A percentile compares a stretch with the other conserved stretches of the same genome.
Conservation (phyloP, 1,284 basidiomycete species). For the Clitocybe nebularis region DNA sequence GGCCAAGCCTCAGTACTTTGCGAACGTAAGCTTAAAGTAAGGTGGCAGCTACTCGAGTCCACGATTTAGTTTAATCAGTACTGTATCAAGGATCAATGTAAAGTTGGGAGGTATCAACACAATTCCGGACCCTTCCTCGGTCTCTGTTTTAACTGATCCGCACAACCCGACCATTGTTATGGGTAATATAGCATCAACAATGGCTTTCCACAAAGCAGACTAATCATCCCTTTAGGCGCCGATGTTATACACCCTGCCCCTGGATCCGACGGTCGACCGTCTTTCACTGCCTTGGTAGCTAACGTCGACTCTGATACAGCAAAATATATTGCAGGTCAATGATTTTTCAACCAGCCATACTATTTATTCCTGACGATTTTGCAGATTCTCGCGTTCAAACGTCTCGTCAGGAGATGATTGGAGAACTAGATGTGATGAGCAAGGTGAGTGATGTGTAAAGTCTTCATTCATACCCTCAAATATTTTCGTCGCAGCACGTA, state of each 20-base stretch:
- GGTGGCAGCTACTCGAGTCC: slow-evolving; percentile 16
- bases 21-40: slow-evolving; percentile 78
- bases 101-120: slow-evolving; percentile 79
- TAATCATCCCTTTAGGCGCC: slow-evolving; percentile 43
- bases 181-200: slow-evolving; percentile 35
- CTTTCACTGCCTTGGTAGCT: slow-evolving; percentile 71
- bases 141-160: slow-evolving; percentile 60
- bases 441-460: slow-evolving; percentile 30
- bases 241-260: slow-evolving; percentile 79
- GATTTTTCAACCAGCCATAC: slow-evolving; percentile 20
- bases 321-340: slow-evolving; percentile 41
- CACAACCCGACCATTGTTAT: slow-evolving; percentile 74
- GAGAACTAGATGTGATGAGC: slow-evolving; percentile 61
- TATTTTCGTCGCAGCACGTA: slow-evolving; percentile 36
- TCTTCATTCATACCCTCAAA: neutral
- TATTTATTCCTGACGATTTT: neutral
- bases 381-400: slow-evolving; percentile 59
- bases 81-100: slow-evolving; percentile 62
- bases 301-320: slow-evolving; percentile 68
- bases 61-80: slow-evolving; percentile 2
- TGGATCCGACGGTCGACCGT: slow-evolving; percentile 67
- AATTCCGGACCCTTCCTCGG: slow-evolving; percentile 60
- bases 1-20: slow-evolving; percentile 70
- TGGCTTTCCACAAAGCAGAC: slow-evolving; percentile 5
- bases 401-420: slow-evolving; percentile 71